Base-by-base conservation (phyloP, 139 green algal species). In the Auxenochlorella pyrenoidosa region DNA sequence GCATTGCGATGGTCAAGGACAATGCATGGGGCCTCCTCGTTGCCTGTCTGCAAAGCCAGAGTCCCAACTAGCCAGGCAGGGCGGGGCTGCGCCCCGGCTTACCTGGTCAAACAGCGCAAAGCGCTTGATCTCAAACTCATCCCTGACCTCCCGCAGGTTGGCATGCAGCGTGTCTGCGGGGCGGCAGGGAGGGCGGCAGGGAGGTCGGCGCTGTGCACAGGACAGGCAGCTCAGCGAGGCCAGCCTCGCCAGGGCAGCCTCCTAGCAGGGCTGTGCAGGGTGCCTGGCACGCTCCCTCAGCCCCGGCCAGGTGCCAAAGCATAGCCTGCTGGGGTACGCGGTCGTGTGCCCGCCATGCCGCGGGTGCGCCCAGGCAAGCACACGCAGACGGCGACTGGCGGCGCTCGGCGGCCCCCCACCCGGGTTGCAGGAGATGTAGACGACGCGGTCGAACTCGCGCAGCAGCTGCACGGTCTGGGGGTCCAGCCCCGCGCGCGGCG, bases 371-470 rank as follows among this genome's bases (percentile, higher is more conserved):
- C 54, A 63, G 13, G 59, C 12, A 68, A 3, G 36, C 72, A 79
- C 41, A 44, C 70, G 6, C 1, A 38, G 18, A 24, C 36, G 40
- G 6, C 3, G 24, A 43, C 26, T 38, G 41, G 73, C 28, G 18
- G 30, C 21, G n/a, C 5, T 6, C 22, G 32, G 41, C 75, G 2
- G n/a, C 68, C 38, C n/a, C 68, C 26, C 70, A 89, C 86, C 93
- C 0, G 97, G 97, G 91, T 99, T 99, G 93, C 97, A 99, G 54
- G 90, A 96, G 76, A 99, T 95, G 92, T 99, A 99, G 12, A 99
- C 91, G 19, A 99, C 92, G 24, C 88, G 88, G 22, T 96, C 90
- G 81, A 98, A 98, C 40, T 95, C 75, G 26, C 86, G 65, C 65
- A 96, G 65, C 40, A 98, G 89, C 89, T 94, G 82, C 60, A 87